Evolutionary conservation across 345 rosid genomes (phyloP), one percentile per base, ranked within the genome.

Genomic region (Eucalyptus marginata): DNA sequence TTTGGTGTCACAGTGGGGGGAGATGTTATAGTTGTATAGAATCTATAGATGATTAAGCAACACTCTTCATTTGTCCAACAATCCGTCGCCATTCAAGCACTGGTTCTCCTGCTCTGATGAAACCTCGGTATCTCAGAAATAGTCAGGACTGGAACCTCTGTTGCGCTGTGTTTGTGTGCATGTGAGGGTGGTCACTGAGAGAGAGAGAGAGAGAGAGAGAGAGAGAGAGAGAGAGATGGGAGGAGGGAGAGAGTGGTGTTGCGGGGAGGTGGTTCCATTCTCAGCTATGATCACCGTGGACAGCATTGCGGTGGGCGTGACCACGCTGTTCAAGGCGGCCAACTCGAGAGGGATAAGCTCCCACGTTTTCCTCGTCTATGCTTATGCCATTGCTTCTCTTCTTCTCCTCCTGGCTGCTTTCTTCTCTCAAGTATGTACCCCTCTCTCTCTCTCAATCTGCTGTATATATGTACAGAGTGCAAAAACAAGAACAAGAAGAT

Each of bases 321-420:
- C 47, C 68, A 89, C 89, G 22, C 64, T 87, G 89, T 87, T 62
- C 91, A 87, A 90, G 46, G 87, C 88, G 12, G 86, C 89, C 15
- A 33, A 80, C 24, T 40, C 49, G 15, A 62, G 33, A 59, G 87
- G 89, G 62, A 90, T 90, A 89, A 90, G 54, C 83, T n/a, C 85
- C 56, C 86, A 27, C 5, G 91, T 87, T 52, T 51, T 62, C 89
- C 50, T 87, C 49, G 71, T 90, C 91, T 90, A 90, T 50, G 66
- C 46, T 58, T 59, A 90, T 50, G 40, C 89, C 86, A 18, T 87
- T 43, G 89, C 87, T 49, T 59, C 90, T 64, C 84, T 87, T 29
- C 59, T 86, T 49, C 91, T 88, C 66, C 88, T 88, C 50, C 86
- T 89, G 16, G 59, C 87, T 24, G 84, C 81, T 81, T 89, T 89